These are phyloP conservation scores for Phytopythium delawarense DNA, from an alignment of 352 stramenopile genomes.

Conservation along the genomic window DNA sequence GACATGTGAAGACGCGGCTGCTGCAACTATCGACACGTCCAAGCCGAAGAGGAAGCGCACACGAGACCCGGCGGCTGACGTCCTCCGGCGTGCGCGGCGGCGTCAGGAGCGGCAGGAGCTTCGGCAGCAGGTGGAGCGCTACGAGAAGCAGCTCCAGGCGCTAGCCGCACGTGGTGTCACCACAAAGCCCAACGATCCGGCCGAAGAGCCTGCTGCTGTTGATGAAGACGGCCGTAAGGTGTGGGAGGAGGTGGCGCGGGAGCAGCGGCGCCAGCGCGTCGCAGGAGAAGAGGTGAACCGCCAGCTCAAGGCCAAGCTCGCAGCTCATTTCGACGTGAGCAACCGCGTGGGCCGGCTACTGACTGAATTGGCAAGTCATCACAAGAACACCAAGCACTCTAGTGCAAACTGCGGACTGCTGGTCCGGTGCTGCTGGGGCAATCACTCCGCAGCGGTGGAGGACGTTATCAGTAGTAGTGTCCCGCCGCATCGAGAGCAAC, in stretches of 20 bases:
- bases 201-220: background rate
- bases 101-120: conserved; percentile 1
- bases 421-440: background rate
- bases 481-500: background rate
- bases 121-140: background rate
- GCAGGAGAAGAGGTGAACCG: conserved; percentile 1
- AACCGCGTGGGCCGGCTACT: background rate
- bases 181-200: background rate
- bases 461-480: background rate
- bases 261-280: background rate
- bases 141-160: conserved; percentile 1
- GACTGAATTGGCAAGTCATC: background rate
- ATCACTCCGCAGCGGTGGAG: background rate
- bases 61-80: background rate
- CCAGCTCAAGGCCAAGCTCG: background rate
- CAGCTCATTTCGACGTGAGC: background rate
- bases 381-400: background rate
- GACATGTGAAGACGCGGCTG: background rate
- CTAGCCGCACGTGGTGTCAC: background rate
- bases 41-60: background rate
- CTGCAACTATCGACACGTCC: background rate
- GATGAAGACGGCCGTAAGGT: background rate
- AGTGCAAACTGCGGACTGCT: background rate
- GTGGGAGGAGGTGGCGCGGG: background rate
- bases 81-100: background rate